Evolutionary conservation across 768 basidiomycete genomes (phyloP), one percentile per base, ranked within the genome.

Genomic region (Boletus rubropictus): DNA sequence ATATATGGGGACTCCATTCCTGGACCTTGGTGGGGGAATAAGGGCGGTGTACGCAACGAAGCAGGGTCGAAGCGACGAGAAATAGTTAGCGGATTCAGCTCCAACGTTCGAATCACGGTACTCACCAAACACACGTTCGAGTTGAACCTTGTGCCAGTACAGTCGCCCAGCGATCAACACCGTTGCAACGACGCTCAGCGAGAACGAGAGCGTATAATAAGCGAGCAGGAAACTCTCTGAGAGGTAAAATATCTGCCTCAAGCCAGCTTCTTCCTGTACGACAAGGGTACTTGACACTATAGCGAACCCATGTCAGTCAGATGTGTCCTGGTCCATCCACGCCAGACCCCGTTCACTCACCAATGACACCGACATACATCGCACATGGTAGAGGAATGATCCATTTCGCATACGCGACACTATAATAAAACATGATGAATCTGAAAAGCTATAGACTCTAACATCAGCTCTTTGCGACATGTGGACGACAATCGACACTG

Each of bases 101-200:
- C 21, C 11, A 15, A 27, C 12, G 8, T 5, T 29, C 9, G 11
- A 21, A 38, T 10, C 18, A 9, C 18, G n/a, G 10, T 27, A 5
- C 60, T 62, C 48, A 64, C 62, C 61, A 46, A 62, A 63, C 5
- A 55, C 24, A 8, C 59, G 55, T 42, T 58, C 46, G 28, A 64
- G 24, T 11, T 53, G 56, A 27, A 52, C 8, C 27, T 64, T 53
- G 44, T 64, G 61, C 46, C 50, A 53, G 42, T 62, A 64, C 15
- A 62, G 46, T 15, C 62, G 59, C 4, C 29, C 40, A 3, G 62
- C 53, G 3, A 62, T 61, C 25, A 62, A 39, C 22, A 53, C 29
- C 4, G 61, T 62, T 11, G 51, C 17, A 15, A 64, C n/a, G 18
- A 62, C 51, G 32, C 51, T 64, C 28, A 64, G 29, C 15, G 62